These are phyloP conservation scores for Chlorella vulgaris DNA, from an alignment of 139 green algal genomes.

Conservation along the genomic window DNA sequence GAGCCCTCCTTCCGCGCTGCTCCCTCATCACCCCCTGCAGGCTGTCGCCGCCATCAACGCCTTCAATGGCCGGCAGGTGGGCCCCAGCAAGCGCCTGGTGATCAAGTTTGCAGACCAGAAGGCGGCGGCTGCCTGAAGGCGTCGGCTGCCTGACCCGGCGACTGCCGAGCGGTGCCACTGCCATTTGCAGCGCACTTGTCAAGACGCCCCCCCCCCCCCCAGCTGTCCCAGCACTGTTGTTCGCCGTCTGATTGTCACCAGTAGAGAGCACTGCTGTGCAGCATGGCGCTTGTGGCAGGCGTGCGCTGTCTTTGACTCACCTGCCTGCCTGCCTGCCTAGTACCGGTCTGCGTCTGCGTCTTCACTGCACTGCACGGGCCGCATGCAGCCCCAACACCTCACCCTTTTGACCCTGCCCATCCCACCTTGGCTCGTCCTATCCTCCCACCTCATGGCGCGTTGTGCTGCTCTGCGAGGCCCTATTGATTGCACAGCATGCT, in stretches of 20 bases:
- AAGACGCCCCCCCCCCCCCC: no score
- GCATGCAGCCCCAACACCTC: background rate
- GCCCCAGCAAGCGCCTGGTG: slow-evolving; percentile 50
- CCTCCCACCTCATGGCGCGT: no score
- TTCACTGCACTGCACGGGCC: background rate
- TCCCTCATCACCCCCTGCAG: slow-evolving; percentile 11
- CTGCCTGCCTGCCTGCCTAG: background rate
- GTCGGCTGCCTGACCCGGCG: background rate
- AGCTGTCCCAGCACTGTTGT: no score
- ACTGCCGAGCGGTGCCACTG: background rate
- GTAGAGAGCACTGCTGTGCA: background rate
- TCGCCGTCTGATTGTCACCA: no score
- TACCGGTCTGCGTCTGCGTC: background rate
- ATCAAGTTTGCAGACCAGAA: slow-evolving; percentile 63
- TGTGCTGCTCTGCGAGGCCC: no score
- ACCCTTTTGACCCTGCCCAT: background rate
- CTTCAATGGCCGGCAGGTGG: slow-evolving; percentile 39
- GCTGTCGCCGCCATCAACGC: slow-evolving; percentile 41
- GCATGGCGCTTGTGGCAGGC: background rate
- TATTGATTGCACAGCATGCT: no score
- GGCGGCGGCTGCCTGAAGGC: background rate
- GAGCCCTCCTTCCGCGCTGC: background rate
- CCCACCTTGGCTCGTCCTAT: no score
- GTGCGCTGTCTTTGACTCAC: background rate
- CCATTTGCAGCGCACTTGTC: no score